phyloP scores from a whole-genome alignment of 176 grass and related monocot genomes.

The Ensete glaucum region DNA sequence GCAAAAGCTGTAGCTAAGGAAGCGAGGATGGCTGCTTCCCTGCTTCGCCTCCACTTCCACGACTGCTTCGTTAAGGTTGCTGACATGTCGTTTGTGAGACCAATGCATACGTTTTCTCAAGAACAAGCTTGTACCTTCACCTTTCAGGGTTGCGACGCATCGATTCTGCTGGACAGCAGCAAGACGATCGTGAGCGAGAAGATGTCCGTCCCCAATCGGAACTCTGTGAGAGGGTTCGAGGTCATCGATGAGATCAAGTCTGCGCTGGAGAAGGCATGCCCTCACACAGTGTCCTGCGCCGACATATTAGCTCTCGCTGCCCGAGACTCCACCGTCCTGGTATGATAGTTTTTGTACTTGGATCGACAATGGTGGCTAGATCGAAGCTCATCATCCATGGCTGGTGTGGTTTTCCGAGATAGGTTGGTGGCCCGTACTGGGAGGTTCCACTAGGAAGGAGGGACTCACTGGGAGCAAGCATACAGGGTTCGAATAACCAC shows the following conservation, averaged over 20 bases:
- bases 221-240: conserved; percentile 71
- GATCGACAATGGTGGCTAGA: background rate
- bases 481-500: conserved; percentile 61
- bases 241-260: conserved; percentile 89
- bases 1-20: conserved; percentile 57
- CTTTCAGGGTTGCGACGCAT: conserved; percentile 69
- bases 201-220: conserved; percentile 57
- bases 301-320: conserved; percentile 33
- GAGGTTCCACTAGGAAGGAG: conserved; percentile 49
- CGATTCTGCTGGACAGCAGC: conserved; percentile 68
- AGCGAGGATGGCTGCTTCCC: conserved; percentile 75
- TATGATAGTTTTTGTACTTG: conserved; percentile 1
- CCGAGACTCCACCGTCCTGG: conserved; percentile 64
- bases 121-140: background rate
- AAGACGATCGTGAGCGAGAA: conserved; percentile 58
- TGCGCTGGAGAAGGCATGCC: conserved; percentile 62
- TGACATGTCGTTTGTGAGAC: background rate
- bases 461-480: conserved; percentile 59
- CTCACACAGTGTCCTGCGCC: conserved; percentile 36
- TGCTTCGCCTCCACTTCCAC: conserved; percentile 87
- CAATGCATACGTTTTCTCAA: too few relatives aligned
- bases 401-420: background rate
- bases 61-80: conserved; percentile 79
- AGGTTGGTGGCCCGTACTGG: conserved; percentile 54
- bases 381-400: too few relatives aligned